Base-by-base conservation (phyloP, 1,284 basidiomycete species). In the Tilletia indica region DNA sequence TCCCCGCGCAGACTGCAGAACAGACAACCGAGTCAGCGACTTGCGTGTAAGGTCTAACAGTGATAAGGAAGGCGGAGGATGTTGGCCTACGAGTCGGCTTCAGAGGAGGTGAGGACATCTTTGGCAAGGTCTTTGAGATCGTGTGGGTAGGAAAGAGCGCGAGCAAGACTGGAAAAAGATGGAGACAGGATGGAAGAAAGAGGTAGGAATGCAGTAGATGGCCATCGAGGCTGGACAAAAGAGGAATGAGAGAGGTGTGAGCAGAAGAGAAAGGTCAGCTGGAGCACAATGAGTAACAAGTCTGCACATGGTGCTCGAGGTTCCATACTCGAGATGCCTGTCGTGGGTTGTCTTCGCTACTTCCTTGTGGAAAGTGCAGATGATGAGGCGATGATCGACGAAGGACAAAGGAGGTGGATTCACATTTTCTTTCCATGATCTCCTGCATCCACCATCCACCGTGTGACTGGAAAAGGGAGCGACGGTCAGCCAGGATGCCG, bases 11-110 rank as follows among this genome's bases (percentile, higher is more conserved):
- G 2, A 63, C 58, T 63, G 58, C n/a, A 8, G 25, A 21, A 9
- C 25, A 63, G 14, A 8, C 25, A 21, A 36, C 25, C 25, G 47
- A 31, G 31, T 63, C 58, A 8, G 34, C 8, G 11, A n/a, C 11
- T 11, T n/a, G 12, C n/a, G 12, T 48, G 47, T 31, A 31, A 31
- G 25, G 25, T 31, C 25, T 31, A 31, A 31, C 47, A 12, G 12
- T 48, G 47, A 48, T 48, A 48, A 48, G n/a, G 47, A 11, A 48
- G 47, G 12, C n/a, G 47, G 11, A n/a, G 47, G 12, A 9, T 14
- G 38, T 34, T 63, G 25, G 38, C 58, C 58, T 11, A 63, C 38
- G 58, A 63, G 38, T 21, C 25, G 58, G 25, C 58, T 63, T 25
- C 34, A 4, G 25, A 5, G 58, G 58, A 5, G 16, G 16, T 8